phyloP scores from a whole-genome alignment of 2,329 filamentous ascomycete species.

The Apiospora aurea region DNA sequence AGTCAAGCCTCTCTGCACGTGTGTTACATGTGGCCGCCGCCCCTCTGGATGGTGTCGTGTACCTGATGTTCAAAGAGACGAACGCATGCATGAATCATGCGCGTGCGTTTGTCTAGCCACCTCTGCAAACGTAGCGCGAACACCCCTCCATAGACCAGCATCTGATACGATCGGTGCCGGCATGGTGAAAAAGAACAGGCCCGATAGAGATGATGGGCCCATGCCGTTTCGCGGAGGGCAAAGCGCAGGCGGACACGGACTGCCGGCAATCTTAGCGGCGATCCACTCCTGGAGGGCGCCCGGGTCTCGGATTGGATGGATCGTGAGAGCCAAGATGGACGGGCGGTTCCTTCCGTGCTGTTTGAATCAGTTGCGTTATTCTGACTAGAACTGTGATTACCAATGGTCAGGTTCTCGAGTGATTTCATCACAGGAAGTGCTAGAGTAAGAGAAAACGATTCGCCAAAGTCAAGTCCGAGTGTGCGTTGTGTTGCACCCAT shows the following conservation, averaged over 20 bases:
- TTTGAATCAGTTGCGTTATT: neutral
- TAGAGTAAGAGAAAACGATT: no score
- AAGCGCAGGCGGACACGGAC: no score
- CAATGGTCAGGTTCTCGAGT: neutral
- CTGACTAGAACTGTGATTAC: neutral
- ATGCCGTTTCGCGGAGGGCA: neutral
- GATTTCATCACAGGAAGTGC: no score
- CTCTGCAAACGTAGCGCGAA: neutral
- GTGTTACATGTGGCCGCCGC: neutral
- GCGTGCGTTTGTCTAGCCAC: neutral
- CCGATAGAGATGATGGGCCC: neutral
- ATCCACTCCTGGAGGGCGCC: neutral
- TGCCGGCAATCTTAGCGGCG: neutral
- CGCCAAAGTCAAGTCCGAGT: neutral
- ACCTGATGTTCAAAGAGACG: neutral
- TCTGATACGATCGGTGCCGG: neutral
- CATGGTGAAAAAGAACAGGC: neutral
- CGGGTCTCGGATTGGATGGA: conserved; percentile 2
- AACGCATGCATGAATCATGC: neutral
- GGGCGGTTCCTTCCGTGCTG: neutral
- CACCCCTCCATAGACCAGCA: neutral
- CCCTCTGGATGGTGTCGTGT: neutral
- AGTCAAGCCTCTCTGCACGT: neutral
- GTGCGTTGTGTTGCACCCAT: neutral
- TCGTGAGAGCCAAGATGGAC: neutral